Percentiles rank a stretch among this genome's conserved stretches.
These are phyloP conservation scores for Centaurea solstitialis DNA, from an alignment of 129 eudicot species.

Conservation along the genomic window DNA sequence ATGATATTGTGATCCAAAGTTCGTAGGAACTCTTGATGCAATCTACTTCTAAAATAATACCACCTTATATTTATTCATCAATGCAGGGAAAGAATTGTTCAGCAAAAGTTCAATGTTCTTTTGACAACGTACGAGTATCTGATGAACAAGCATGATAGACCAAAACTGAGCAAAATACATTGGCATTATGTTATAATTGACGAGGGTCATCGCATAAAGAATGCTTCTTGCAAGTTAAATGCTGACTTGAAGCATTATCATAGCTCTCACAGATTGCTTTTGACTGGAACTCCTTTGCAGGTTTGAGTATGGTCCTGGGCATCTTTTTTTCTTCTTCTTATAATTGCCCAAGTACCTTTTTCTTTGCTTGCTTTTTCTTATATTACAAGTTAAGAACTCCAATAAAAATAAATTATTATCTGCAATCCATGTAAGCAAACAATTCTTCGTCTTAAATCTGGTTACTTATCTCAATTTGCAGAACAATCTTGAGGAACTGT, in stretches of 20 bases:
- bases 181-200: conserved; percentile 98
- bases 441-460: background rate
- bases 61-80: conserved; percentile 24
- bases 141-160: conserved; percentile 99
- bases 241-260: conserved; percentile 94
- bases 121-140: conserved; percentile 96
- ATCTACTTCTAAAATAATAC: background rate
- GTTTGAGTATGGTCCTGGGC: conserved; percentile 31
- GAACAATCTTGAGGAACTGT: conserved; percentile 97
- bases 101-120: conserved; percentile 92
- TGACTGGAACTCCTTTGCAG: conserved; percentile 98
- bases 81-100: conserved; percentile 90
- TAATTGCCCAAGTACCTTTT: background rate
- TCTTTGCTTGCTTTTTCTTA: background rate
- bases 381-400: background rate
- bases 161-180: conserved; percentile 86
- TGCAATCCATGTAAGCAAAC: background rate
- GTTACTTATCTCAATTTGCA: conserved; percentile 34
- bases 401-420: conserved; percentile 1
- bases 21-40: background rate
- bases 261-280: conserved; percentile 88
- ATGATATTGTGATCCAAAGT: conserved; percentile 27
- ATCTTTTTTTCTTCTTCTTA: background rate
- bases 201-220: conserved; percentile 98
- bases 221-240: conserved; percentile 99